Conservation (phyloP, 345 rosid genomes). For the Luvunga scandens region DNA sequence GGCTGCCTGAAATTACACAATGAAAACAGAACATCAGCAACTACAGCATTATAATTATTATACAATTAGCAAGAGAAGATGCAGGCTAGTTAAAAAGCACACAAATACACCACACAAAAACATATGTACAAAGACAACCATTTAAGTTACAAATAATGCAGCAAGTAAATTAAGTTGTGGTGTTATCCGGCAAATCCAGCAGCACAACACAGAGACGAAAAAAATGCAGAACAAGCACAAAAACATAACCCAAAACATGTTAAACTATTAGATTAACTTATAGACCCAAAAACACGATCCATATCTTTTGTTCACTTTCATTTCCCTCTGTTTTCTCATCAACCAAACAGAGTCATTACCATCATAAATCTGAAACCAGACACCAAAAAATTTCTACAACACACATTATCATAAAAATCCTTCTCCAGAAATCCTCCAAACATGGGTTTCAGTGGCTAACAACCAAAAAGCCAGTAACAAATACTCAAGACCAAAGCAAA, state of each 20-base stretch:
- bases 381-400: neutral
- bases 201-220: too few species aligned
- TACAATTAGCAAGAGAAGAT: neutral
- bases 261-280: neutral
- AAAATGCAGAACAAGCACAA: too few species aligned
- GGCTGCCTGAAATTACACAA: constrained; percentile 46
- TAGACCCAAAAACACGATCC: neutral
- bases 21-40: neutral
- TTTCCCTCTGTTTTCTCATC: neutral
- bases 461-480: neutral
- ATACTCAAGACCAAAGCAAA: neutral
- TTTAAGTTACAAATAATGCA: neutral
- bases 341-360: neutral
- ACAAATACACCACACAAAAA: neutral
- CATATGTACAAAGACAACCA: neutral
- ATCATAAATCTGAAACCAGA: neutral
- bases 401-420: neutral
- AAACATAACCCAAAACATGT: neutral
- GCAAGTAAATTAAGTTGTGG: neutral
- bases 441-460: neutral
- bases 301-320: neutral
- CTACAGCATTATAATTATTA: neutral
- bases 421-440: neutral
- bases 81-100: neutral
- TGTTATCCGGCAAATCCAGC: neutral